These are phyloP conservation scores for Chytriomyces confervae DNA, from an alignment of 192 early-diverging fungal genomes.

Conservation along the genomic window DNA sequence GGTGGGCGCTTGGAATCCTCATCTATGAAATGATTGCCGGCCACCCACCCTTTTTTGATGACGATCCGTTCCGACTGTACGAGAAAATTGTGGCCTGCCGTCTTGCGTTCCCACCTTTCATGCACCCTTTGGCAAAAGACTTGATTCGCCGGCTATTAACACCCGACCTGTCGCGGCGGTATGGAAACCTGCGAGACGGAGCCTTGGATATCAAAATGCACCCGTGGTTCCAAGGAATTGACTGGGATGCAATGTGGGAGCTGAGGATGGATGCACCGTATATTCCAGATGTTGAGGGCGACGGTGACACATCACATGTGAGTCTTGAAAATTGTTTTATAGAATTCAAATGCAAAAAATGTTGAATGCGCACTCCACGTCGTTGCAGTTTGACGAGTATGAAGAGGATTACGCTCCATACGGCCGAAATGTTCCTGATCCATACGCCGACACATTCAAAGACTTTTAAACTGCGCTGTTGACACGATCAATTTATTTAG, in stretches of 20 bases:
- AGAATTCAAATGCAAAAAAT: too few species aligned
- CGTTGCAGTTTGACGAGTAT: conserved; percentile 79
- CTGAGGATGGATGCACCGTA: conserved; percentile 84
- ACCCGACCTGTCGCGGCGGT: conserved; percentile 38
- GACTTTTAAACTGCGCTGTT: conserved; percentile 64
- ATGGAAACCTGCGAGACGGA: conserved; percentile 50
- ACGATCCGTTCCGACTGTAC: conserved; percentile 45
- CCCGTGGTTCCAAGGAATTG: conserved; percentile 41
- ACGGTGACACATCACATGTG: conserved; percentile 87
- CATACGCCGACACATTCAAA: conserved; percentile 73
- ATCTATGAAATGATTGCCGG: conserved; percentile 68
- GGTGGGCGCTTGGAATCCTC: conserved; percentile 94
- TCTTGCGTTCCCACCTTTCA: conserved; percentile 47
- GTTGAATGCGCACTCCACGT: not conserved
- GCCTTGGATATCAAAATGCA: conserved; percentile 49
- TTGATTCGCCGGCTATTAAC: conserved; percentile 44
- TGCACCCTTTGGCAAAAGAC: conserved; percentile 41
- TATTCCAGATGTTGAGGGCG: conserved; percentile 76
- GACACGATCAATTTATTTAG: not conserved
- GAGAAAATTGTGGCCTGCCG: conserved; percentile 53
- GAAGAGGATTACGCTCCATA: conserved; percentile 90
- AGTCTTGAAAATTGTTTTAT: not conserved
- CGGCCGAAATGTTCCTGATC: conserved; percentile 72
- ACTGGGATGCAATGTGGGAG: conserved; percentile 66
- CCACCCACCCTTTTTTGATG: conserved; percentile 45